Evolutionary conservation across 495 filamentous ascomycete species (phyloP).

Genomic region (Aspergillus indologenus): DNA sequence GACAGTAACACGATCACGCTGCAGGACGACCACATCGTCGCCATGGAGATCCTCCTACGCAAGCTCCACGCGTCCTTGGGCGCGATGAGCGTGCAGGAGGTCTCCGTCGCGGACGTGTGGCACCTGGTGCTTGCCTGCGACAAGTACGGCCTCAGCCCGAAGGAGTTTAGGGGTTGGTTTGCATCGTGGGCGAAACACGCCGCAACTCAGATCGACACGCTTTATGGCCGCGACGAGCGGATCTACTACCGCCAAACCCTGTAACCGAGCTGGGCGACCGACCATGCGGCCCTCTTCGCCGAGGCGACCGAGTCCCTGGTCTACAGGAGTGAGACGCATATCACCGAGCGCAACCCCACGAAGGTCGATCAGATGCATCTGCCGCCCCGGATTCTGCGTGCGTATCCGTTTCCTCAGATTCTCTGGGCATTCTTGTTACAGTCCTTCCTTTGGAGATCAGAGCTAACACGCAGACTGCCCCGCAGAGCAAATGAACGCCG

Average conservation of each 20-base stretch:
- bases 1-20: no score
- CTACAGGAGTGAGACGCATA: not conserved
- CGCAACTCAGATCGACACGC: not conserved
- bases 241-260: not conserved
- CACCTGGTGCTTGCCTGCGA: not conserved
- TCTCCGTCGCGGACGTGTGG: not conserved
- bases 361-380: not conserved
- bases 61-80: not conserved
- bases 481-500: constrained; percentile 10
- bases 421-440: not conserved
- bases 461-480: no score
- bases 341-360: constrained; percentile 6
- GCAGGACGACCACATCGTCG: not conserved
- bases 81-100: not conserved
- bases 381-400: constrained; percentile 2
- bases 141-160: constrained; percentile 3
- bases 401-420: not conserved
- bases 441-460: not conserved
- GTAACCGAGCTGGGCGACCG: not conserved
- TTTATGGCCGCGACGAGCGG: no score
- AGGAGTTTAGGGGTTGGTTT: not conserved
- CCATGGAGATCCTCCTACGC: not conserved
- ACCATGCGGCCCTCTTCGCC: not conserved
- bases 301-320: not conserved
- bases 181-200: not conserved